Base-by-base conservation (phyloP, 371 early-diverging fungal species). In the Mycotypha africana region DNA sequence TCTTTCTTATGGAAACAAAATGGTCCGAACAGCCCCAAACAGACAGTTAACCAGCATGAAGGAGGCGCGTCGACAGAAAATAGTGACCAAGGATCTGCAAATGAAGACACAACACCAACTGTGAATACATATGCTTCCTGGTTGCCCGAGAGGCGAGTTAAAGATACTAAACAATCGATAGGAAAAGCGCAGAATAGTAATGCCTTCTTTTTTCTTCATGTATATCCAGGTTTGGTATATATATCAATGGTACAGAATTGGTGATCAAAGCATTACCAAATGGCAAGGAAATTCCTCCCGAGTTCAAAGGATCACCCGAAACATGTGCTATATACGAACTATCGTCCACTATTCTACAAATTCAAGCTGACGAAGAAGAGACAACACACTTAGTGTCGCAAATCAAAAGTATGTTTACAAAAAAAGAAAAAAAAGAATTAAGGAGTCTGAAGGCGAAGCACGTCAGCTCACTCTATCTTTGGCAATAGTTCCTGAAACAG, bases 341-440 rank as follows among this genome's bases (percentile, higher is more conserved):
- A 3, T 69, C 78, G 11, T 79, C 86, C 2, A 73, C 78, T 30
- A 78, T 92, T 31, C 58, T 81, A 10, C 88, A 88, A 58, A 65
- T 83, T 4, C 68, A 78, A 46, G 62, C 71, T 8, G 76, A 79
- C 16, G 77, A 78, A 40, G 76, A 83, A 38, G 76, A 83, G 37
- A 60, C 78, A n/a, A 74, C 84, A 5, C 89, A 89, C 58, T 65
- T 92, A 8, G 88, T 89, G 1, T 69, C 89, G 3, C 86, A 86
- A 51, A 65, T 90, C 31, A 73, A 76, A 59, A 72, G 88, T 85
- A 69, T 35, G 15, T 14, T 4, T 4, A 33, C 11, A 28, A 28
- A 28, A 28, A 3, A 22, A 36, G 39, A 44, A 39, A 40, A 45
- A 24, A 19, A 43, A 36, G 22, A n/a, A n/a, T n/a, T n/a, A n/a